Evolutionary conservation across 73 alveolate genomes (phyloP).

Genomic region (Paramecium sexaurelia): DNA sequence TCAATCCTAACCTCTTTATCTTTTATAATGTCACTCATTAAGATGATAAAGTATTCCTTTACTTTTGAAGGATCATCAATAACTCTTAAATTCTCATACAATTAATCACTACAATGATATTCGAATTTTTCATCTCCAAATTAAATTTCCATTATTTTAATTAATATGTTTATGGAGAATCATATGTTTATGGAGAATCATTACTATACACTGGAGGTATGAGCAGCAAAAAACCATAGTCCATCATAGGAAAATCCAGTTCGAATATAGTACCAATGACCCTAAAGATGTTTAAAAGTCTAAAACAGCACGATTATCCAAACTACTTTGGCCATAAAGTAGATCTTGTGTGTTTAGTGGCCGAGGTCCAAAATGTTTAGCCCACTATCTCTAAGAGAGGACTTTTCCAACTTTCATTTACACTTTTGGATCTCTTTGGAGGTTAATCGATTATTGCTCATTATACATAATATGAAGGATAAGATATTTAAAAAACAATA

Average conservation of each 20-base stretch:
- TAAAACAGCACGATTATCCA: not conserved
- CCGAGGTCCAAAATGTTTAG: not conserved
- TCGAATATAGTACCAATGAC: no score
- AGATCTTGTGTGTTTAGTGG: not conserved
- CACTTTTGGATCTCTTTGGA: not conserved
- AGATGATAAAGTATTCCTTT: not conserved
- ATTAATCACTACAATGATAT: not conserved
- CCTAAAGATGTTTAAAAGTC: not conserved
- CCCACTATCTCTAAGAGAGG: not conserved
- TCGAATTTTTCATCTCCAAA: not conserved
- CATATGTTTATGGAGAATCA: no score
- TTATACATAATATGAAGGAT: slow-evolving; percentile 6
- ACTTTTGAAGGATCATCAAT: not conserved
- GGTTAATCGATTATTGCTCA: not conserved
- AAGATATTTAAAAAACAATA: no score
- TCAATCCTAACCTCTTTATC: slow-evolving; percentile 1
- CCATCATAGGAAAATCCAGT: no score
- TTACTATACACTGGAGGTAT: slow-evolving; percentile 10
- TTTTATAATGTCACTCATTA: not conserved
- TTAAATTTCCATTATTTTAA: not conserved
- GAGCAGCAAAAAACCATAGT: not conserved
- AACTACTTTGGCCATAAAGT: not conserved
- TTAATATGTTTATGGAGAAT: no score
- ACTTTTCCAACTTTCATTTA: no score
- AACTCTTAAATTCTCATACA: not conserved